A percentile compares a stretch with the other conserved stretches of the same genome.
Conservation (phyloP, 2,329 filamentous ascomycete genomes). For the Daldinia eschscholtzii region DNA sequence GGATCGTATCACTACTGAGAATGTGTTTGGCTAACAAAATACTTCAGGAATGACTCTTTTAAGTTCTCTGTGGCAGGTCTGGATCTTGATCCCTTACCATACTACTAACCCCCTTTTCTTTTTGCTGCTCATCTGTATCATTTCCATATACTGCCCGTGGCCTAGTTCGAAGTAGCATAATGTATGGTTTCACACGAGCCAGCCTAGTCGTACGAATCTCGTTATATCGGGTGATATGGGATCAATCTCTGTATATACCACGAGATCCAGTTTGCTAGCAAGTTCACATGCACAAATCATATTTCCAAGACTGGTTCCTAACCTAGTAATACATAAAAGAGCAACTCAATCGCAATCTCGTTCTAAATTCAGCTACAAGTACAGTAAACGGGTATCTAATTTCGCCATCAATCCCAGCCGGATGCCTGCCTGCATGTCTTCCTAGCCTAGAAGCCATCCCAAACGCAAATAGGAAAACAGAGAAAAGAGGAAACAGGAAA, state of each 20-base stretch:
- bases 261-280: neutral
- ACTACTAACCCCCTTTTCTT: constrained; percentile 48
- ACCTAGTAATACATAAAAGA: neutral
- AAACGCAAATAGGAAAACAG: constrained; percentile 10
- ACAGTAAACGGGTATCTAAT: constrained; percentile 47
- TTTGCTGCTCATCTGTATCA: neutral
- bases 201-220: neutral
- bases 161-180: neutral
- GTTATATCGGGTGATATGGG: neutral
- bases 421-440: constrained; percentile 3
- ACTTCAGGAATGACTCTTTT: constrained; percentile 69
- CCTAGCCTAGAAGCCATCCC: constrained; percentile 19
- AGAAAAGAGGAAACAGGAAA: neutral
- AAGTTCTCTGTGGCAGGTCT: constrained; percentile 70
- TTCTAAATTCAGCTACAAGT: constrained; percentile 36
- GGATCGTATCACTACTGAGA: too few relatives aligned
- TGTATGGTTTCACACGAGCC: too few relatives aligned
- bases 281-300: neutral
- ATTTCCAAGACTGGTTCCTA: too few relatives aligned
- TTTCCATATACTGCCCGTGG: neutral
- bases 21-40: constrained; percentile 30
- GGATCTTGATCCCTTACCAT: constrained; percentile 69
- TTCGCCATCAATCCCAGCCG: constrained; percentile 38
- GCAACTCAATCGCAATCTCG: constrained; percentile 23
- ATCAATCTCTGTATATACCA: neutral